Base-by-base conservation (phyloP, 352 stramenopile species). In the Pythium brassicae region DNA sequence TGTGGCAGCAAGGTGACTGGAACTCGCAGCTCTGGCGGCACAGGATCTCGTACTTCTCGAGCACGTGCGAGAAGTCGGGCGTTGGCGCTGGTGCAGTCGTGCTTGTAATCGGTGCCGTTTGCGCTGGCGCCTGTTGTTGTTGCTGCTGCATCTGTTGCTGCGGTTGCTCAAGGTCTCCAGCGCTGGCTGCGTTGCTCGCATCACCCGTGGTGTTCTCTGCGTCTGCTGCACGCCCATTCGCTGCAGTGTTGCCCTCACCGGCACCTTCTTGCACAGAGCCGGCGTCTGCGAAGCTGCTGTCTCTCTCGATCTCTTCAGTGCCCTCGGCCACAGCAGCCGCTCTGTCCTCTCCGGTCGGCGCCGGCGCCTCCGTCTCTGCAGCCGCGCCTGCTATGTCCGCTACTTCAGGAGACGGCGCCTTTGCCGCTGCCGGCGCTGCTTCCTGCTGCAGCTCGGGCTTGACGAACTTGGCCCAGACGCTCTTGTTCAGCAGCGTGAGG, bases 1-100 rank as follows among this genome's bases (percentile, higher is more conserved):
- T 75, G 56, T 87, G 69, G 47, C 47, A 52, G 47, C 47, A 52
- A 7, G 74, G 76, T 15, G 69, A 69, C 58, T 87, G 76, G 50
- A 87, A 87, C 26, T 74, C 74, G 51, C 71, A 84, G 53, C 74
- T 84, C 53, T 84, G 74, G 11, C 55, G 67, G 61, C 76, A 87
- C 26, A 87, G 65, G 50, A 74, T 56, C 57, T 72, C 68, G 57
- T 78, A 87, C 56, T 87, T 84, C 3, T 83, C 69, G 42, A 87
- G 56, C 12, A 87, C 69, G 43, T 84, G 72, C 12, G 55, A 59
- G 37, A 78, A 60, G 55, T 83, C 73, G 53, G 68, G 53, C 12
- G 27, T 23, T 60, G 56, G 69, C 0, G 45, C 23, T 37, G 29
- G 57, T 35, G 27, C n/a, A n/a, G n/a, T n/a, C n/a, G n/a, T n/a